Conservation (phyloP, 225 moss, liverwort and hornwort genomes). For the Takakia lepidozioides region DNA sequence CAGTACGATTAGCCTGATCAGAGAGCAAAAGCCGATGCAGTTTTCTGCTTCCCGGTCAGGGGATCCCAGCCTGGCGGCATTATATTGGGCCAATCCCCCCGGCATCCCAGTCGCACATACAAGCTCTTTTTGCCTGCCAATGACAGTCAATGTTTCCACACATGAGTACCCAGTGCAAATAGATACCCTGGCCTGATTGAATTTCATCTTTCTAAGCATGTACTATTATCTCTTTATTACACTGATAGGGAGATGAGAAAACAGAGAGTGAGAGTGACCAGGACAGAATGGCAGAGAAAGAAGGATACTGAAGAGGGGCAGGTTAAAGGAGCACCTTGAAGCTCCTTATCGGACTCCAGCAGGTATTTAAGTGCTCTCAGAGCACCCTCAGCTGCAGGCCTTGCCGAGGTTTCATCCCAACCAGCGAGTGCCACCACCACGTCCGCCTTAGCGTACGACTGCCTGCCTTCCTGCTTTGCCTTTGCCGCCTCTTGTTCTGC, state of each 20-base stretch:
- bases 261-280: too few species aligned
- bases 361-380: slow-evolving; percentile 80
- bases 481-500: slow-evolving; percentile 65
- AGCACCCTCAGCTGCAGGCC: slow-evolving; percentile 73
- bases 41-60: slow-evolving; percentile 34
- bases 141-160: too few species aligned
- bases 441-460: slow-evolving; percentile 81
- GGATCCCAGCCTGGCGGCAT: slow-evolving; percentile 99
- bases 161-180: too few species aligned
- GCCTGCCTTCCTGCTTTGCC: slow-evolving; percentile 43
- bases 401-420: slow-evolving; percentile 71
- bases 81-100: slow-evolving; percentile 95
- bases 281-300: too few species aligned
- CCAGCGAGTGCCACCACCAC: slow-evolving; percentile 77
- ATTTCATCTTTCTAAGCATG: too few species aligned
- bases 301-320: too few species aligned
- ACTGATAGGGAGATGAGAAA: too few species aligned
- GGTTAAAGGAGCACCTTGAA: too few species aligned
- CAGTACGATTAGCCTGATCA: too few species aligned
- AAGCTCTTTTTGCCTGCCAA: slow-evolving; percentile 95
- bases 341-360: slow-evolving; percentile 72
- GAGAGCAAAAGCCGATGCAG: too few species aligned
- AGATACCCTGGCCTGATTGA: too few species aligned
- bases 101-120: slow-evolving; percentile 83
- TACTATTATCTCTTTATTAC: too few species aligned